Conservation (phyloP, 1,284 basidiomycete genomes). For the Cryptococcus hybrid region DNA sequence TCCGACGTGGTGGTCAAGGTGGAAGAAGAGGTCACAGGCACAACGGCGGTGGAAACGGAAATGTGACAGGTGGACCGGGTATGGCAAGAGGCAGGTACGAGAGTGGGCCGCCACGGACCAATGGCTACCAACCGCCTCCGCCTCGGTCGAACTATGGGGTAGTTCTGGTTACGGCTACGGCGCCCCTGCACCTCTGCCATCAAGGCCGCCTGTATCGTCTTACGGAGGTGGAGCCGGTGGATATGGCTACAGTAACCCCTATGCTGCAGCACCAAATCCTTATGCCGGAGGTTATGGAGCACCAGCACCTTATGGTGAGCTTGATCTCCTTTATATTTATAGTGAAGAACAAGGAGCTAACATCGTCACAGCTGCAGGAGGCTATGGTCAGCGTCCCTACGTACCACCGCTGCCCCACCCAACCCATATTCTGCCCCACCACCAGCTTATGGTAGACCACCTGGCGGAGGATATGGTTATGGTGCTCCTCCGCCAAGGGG, state of each 20-base stretch:
- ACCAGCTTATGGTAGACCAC: conserved; percentile 9
- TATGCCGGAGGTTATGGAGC: conserved; percentile 5
- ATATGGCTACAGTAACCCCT: background rate
- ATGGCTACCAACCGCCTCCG: conserved; percentile 7
- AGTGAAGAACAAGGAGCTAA: too few relatives aligned
- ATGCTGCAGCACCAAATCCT: conserved; percentile 1
- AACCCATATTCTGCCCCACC: conserved; percentile 16
- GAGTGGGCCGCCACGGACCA: conserved; percentile 5
- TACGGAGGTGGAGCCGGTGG: background rate
- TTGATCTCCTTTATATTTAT: too few relatives aligned
- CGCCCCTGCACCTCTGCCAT: background rate
- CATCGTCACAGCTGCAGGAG: too few relatives aligned
- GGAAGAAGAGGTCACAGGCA: conserved; percentile 11
- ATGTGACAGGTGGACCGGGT: conserved; percentile 19
- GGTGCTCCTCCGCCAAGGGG: conserved; percentile 5
- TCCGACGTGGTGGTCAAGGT: conserved; percentile 50
- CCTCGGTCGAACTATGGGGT: conserved; percentile 4
- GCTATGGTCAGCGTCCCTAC: conserved; percentile 3
- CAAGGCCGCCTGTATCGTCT: background rate
- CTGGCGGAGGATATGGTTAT: conserved; percentile 18
- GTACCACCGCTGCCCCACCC: conserved; percentile 4
- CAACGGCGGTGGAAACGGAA: conserved; percentile 12
- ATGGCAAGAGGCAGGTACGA: conserved; percentile 15
- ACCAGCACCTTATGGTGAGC: conserved; percentile 1
- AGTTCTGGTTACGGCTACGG: background rate